Evolutionary conservation across 257 asterid species (phyloP).

Genomic region (Petrea volubilis): DNA sequence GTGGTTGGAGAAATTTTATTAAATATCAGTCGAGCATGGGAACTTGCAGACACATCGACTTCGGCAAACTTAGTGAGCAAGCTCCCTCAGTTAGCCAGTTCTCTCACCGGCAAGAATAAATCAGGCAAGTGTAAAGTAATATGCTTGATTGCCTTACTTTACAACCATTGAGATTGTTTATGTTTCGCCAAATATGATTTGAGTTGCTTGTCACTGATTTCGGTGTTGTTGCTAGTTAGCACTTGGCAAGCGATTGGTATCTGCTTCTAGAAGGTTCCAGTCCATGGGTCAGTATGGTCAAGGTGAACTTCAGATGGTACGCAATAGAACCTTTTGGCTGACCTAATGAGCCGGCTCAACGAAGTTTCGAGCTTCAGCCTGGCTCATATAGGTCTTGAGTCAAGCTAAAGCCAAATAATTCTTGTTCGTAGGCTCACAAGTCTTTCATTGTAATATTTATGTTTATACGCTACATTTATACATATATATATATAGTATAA

Average conservation of each 20-base stretch:
- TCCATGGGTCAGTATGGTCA: constrained; percentile 91
- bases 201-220: constrained; percentile 31
- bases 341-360: too few species aligned
- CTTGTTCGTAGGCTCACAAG: too few species aligned
- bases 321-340: constrained; percentile 4
- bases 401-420: too few species aligned
- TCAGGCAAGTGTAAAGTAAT: constrained; percentile 58
- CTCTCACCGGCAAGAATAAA: constrained; percentile 51
- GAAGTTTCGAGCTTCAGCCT: too few species aligned
- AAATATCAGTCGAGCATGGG: constrained; percentile 89
- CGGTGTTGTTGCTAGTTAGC: constrained; percentile 62
- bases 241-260: constrained; percentile 81
- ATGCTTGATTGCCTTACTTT: background rate
- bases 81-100: constrained; percentile 55
- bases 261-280: constrained; percentile 92
- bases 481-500: too few species aligned
- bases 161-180: background rate
- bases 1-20: constrained; percentile 71
- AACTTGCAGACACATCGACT: constrained; percentile 67
- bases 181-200: background rate
- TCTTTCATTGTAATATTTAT: too few species aligned
- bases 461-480: too few species aligned
- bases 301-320: constrained; percentile 87
- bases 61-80: constrained; percentile 60
- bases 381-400: too few species aligned